Percentiles rank a stretch among this genome's conserved stretches.
Conservation (phyloP, 176 grass and related monocot species). For the Eleusine coracana region DNA sequence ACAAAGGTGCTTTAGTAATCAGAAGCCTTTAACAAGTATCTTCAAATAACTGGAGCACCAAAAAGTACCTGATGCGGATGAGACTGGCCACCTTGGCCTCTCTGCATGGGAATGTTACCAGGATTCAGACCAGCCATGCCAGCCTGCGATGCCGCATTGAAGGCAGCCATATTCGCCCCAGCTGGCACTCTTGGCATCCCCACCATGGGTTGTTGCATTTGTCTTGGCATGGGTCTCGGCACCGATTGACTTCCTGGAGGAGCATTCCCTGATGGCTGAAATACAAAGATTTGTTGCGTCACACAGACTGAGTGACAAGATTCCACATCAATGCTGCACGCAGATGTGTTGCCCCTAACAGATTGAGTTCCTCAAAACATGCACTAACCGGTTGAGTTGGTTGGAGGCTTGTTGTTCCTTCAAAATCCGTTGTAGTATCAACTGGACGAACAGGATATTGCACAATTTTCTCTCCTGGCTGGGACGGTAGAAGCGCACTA, state of each 20-base stretch:
- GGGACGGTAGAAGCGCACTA: slow-evolving; percentile 83
- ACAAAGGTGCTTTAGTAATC: slow-evolving; percentile 3
- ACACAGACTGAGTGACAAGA: neutral
- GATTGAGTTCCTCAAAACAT: slow-evolving; percentile 2
- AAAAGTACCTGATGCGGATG: slow-evolving; percentile 85
- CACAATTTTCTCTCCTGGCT: slow-evolving; percentile 84
- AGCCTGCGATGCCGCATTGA: slow-evolving; percentile 75
- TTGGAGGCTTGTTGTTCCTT: slow-evolving; percentile 93
- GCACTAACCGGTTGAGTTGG: slow-evolving; percentile 67
- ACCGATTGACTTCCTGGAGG: slow-evolving; percentile 60
- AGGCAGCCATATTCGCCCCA: slow-evolving; percentile 58
- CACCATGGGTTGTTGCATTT: slow-evolving; percentile 76
- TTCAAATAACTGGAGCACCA: neutral
- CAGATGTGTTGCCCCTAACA: slow-evolving; percentile 13
- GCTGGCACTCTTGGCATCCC: slow-evolving; percentile 73
- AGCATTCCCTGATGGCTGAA: slow-evolving; percentile 75
- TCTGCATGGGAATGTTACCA: slow-evolving; percentile 82
- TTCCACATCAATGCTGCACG: slow-evolving; percentile 21
- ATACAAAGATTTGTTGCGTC: slow-evolving; percentile 18
- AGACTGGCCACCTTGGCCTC: slow-evolving; percentile 62
- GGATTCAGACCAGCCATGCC: slow-evolving; percentile 71
- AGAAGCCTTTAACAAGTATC: slow-evolving; percentile 4
- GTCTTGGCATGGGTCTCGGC: slow-evolving; percentile 70
- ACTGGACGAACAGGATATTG: slow-evolving; percentile 88
- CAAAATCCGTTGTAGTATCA: slow-evolving; percentile 91